Percentiles rank a stretch among this genome's conserved stretches.
Evolutionary conservation across 805 yeast genomes (phyloP).

Genomic region (Vanderwaltozyma tropicalis): DNA sequence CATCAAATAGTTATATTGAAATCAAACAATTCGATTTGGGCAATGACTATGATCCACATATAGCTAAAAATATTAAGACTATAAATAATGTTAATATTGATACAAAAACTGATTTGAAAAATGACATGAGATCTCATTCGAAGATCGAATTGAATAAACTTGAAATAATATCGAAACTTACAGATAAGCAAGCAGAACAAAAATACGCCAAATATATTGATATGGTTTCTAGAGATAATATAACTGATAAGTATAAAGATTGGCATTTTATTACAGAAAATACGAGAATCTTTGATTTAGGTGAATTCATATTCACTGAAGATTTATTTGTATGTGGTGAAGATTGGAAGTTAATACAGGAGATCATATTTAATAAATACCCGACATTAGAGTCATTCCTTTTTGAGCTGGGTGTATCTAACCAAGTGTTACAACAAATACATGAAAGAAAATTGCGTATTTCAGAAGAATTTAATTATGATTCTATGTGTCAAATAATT

Average conservation of each 20-base stretch:
- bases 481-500: slow-evolving; percentile 11
- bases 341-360: background rate
- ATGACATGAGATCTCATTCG: background rate
- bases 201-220: slow-evolving; percentile 14
- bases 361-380: slow-evolving; percentile 1
- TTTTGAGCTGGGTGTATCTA: slow-evolving; percentile 13
- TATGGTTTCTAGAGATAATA: slow-evolving; percentile 11
- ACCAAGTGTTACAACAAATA: background rate
- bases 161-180: background rate
- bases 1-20: background rate
- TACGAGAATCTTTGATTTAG: background rate
- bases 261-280: slow-evolving; percentile 20
- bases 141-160: background rate
- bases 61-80: slow-evolving; percentile 7
- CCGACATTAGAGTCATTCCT: slow-evolving; percentile 7
- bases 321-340: background rate
- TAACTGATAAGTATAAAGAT: slow-evolving; percentile 17
- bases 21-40: slow-evolving; percentile 18
- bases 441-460: background rate
- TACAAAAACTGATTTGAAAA: background rate
- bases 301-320: background rate
- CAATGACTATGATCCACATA: slow-evolving; percentile 10
- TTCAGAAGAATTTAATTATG: slow-evolving; percentile 6
- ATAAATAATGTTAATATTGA: slow-evolving; percentile 3
- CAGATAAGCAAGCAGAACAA: too few species aligned